phyloP scores from a whole-genome alignment of 2,329 filamentous ascomycete species.

The Talaromyces funiculosus region DNA sequence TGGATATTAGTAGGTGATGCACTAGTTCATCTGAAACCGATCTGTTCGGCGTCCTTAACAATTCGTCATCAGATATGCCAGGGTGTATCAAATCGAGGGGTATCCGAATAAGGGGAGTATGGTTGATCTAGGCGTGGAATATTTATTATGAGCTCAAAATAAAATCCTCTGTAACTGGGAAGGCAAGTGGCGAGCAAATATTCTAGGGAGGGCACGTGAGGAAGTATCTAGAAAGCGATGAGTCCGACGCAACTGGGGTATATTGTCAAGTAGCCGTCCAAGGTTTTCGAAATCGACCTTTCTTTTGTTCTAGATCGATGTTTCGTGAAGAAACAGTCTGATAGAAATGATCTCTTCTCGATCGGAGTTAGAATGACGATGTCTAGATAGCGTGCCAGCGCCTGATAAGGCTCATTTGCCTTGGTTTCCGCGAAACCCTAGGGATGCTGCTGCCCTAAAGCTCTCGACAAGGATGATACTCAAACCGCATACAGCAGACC shows the following conservation, averaged over 20 bases:
- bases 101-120: not conserved
- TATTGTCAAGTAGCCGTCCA: not conserved
- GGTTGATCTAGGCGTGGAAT: not conserved
- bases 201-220: not conserved
- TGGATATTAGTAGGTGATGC: not conserved
- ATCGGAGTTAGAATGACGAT: not conserved
- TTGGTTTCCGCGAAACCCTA: not conserved
- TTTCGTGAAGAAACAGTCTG: not conserved
- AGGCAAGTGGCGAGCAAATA: not conserved
- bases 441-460: not conserved
- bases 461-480: not conserved
- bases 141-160: not conserved
- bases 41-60: not conserved
- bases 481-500: not conserved
- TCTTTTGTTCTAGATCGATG: not conserved
- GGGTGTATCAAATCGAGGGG: not conserved
- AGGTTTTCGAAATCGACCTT: not conserved
- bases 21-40: constrained; percentile 1
- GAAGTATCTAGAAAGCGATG: constrained; percentile 2
- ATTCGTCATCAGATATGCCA: not conserved
- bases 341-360: not conserved
- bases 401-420: not conserved
- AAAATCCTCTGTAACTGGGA: not conserved
- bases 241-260: not conserved
- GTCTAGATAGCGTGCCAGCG: constrained; percentile 2